Evolutionary conservation across 2,329 filamentous ascomycete species (phyloP), one percentile per base, ranked within the genome.

Genomic region (Acephala macrosclerotiorum): DNA sequence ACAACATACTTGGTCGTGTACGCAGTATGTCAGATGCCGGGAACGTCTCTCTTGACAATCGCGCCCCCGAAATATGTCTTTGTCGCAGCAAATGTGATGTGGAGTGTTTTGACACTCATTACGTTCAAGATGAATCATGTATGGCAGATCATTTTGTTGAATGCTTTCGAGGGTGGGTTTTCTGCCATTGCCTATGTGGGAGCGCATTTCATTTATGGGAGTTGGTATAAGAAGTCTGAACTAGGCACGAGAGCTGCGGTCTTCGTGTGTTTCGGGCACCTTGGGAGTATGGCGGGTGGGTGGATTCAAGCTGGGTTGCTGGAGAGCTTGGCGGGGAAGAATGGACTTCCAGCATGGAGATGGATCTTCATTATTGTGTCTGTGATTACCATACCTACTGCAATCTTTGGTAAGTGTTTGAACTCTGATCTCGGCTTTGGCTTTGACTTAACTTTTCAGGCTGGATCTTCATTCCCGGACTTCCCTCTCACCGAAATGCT

Each of bases 251-350:
- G 78, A 26, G 78, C 78, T n/a, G 78, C 78, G 4, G 71, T 80
- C 25, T 81, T 82, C 56, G 81, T 79, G 61, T 75, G 76, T 0
- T 81, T 81, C 53, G 80, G 80, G 0, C 79, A 81, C 57, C 56
- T 82, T 4, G 80, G 80, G 0, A 81, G 77, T 29, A 81, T 82
- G 79, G 77, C 80, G 0, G 80, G 80, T 2, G 79, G 80, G 0
- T 82, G 80, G 80, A 82, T 82, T 26, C 80, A 82, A 65, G 80
- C 80, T 0, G 80, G 77, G 2, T 66, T 82, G 26, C 67, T 82
- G 51, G 65, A 75, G 14, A 76, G 76, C 6, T 66, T 82, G 1
- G 75, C 76, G 26, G 79, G 77, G 1, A 76, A 75, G 38, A 70
- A 71, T 14, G 75, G 76, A 0, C 69, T 82, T 22, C 76, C 79